Percentiles rank a stretch among this genome's conserved stretches.
phyloP scores from a whole-genome alignment of 2,329 filamentous ascomycete species.

The Penicillium olsonii region DNA sequence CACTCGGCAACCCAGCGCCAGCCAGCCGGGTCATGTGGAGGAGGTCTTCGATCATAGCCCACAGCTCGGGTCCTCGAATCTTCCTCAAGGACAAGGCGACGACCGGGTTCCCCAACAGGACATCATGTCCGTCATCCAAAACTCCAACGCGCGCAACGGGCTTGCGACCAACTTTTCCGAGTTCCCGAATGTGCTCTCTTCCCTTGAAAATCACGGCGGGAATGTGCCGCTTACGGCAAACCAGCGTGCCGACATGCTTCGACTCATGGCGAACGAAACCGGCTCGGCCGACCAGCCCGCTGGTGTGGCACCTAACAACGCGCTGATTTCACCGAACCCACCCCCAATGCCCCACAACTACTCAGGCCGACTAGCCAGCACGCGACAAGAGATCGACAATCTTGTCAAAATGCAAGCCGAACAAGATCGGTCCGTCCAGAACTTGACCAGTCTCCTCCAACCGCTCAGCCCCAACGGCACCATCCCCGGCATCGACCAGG shows the following conservation, averaged over 20 bases:
- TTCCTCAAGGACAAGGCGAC: conserved; percentile 21
- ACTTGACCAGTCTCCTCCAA: conserved; percentile 71
- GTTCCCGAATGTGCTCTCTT: conserved; percentile 48
- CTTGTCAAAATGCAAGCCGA: conserved; percentile 77
- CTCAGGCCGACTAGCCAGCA: conserved; percentile 58
- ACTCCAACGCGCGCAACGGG: conserved; percentile 47
- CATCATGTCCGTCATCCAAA: conserved; percentile 52
- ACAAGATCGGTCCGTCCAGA: conserved; percentile 74
- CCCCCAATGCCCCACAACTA: conserved; percentile 56
- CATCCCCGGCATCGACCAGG: conserved; percentile 67
- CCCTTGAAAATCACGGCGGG: conserved; percentile 46
- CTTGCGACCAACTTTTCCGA: conserved; percentile 42
- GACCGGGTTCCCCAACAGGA: conserved; percentile 40
- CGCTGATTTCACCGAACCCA: conserved; percentile 57
- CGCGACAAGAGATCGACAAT: conserved; percentile 73
- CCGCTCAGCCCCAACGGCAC: conserved; percentile 78
- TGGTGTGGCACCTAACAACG: conserved; percentile 52
- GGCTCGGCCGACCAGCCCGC: conserved; percentile 43
- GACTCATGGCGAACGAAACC: conserved; percentile 50
- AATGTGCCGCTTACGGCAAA: conserved; percentile 46
- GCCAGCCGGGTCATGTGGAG: conserved; percentile 42
- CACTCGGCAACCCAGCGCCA: conserved; percentile 33
- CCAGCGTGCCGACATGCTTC: conserved; percentile 51
- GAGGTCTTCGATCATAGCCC: conserved; percentile 48
- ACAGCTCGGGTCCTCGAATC: conserved; percentile 21